A percentile compares a stretch with the other conserved stretches of the same genome.
These are phyloP conservation scores for Gossypium sturtianum DNA, from an alignment of 345 rosid species.

Conservation along the genomic window DNA sequence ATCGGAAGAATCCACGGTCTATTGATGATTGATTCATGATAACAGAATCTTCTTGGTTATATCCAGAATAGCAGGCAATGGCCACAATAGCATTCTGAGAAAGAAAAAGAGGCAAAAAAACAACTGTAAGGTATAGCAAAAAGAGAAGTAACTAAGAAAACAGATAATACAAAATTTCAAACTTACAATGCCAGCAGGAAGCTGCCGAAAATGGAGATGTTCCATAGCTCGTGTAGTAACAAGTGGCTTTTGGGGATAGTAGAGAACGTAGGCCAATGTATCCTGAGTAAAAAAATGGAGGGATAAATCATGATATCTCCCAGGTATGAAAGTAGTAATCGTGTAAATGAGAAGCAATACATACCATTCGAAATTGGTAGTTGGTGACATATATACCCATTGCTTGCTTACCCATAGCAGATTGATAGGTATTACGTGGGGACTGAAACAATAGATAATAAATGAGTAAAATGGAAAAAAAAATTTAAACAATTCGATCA, in stretches of 20 bases:
- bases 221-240: slow-evolving; percentile 99
- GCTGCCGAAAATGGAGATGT: slow-evolving; percentile 98
- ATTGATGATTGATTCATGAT: slow-evolving; percentile 97
- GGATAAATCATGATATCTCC: background rate
- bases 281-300: slow-evolving; percentile 41
- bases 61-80: slow-evolving; percentile 95
- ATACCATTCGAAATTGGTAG: slow-evolving; percentile 94
- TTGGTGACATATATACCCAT: slow-evolving; percentile 99
- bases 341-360: slow-evolving; percentile 2
- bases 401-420: slow-evolving; percentile 99
- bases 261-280: slow-evolving; percentile 92
- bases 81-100: slow-evolving; percentile 93
- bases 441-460: slow-evolving; percentile 47
- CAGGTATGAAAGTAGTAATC: background rate
- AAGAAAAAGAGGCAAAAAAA: slow-evolving; percentile 9
- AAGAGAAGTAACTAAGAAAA: background rate
- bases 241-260: slow-evolving; percentile 96
- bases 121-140: background rate
- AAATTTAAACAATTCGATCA: background rate
- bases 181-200: slow-evolving; percentile 97
- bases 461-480: slow-evolving; percentile 5
- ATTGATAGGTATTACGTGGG: slow-evolving; percentile 97
- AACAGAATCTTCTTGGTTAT: slow-evolving; percentile 99
- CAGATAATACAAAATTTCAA: background rate
- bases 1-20: slow-evolving; percentile 95